Evolutionary conservation across 352 stramenopile species (phyloP).

Genomic region (Phytophthora pini): DNA sequence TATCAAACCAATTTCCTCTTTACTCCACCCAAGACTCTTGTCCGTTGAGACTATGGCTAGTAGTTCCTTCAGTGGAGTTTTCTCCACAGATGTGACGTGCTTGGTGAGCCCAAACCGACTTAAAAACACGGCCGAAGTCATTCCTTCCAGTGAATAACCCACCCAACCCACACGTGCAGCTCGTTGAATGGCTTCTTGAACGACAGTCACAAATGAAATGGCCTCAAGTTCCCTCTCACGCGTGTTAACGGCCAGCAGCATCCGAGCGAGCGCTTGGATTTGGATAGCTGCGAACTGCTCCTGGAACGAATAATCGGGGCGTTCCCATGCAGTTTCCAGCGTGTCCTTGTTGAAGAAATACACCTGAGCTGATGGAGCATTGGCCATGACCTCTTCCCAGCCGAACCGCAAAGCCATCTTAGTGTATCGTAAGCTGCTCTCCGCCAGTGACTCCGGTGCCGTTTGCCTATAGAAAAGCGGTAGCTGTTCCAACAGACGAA

Average conservation of each 20-base stretch:
- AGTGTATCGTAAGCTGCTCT: slow-evolving; percentile 53
- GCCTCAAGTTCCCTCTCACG: slow-evolving; percentile 29
- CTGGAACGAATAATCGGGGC: slow-evolving; percentile 68
- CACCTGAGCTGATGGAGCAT: slow-evolving; percentile 4
- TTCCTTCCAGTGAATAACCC: slow-evolving; percentile 78
- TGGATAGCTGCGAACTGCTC: slow-evolving; percentile 69
- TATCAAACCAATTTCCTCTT: slow-evolving; percentile 62
- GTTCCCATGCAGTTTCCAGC: slow-evolving; percentile 56
- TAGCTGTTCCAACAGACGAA: slow-evolving; percentile 53
- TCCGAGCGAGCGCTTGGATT: slow-evolving; percentile 67
- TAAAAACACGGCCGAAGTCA: slow-evolving; percentile 61
- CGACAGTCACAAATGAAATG: slow-evolving; percentile 54
- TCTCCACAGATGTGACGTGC: slow-evolving; percentile 44
- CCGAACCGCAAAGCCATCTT: slow-evolving; percentile 67
- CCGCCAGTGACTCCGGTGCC: slow-evolving; percentile 15
- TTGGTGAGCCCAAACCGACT: slow-evolving; percentile 67
- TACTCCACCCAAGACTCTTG: slow-evolving; percentile 61
- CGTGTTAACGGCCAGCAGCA: slow-evolving; percentile 49
- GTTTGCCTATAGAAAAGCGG: slow-evolving; percentile 37
- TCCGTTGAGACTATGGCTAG: slow-evolving; percentile 38
- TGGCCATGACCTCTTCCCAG: slow-evolving; percentile 52
- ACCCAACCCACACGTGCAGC: slow-evolving; percentile 50
- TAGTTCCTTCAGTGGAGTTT: slow-evolving; percentile 41
- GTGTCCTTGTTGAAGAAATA: slow-evolving; percentile 67
- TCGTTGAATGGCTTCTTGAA: slow-evolving; percentile 41